Evolutionary conservation across 176 grass and related monocot genomes (phyloP).

Genomic region (Bromus sterilis): DNA sequence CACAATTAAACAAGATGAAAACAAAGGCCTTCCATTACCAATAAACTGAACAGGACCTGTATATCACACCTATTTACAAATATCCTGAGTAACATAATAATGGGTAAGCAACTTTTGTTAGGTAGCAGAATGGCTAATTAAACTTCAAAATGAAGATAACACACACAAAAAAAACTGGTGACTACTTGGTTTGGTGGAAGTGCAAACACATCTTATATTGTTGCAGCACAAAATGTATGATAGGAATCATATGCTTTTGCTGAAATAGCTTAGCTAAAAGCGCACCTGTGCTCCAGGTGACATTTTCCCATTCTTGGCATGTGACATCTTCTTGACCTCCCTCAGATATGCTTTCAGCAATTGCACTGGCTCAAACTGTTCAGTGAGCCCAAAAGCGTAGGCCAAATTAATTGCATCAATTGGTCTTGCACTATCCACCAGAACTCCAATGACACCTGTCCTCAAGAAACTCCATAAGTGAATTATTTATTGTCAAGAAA

Average conservation of each 20-base stretch:
- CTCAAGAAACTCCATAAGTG: slow-evolving; percentile 1
- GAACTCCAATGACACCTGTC: slow-evolving; percentile 71
- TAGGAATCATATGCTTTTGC: background rate
- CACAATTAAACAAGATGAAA: background rate
- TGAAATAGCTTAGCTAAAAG: slow-evolving; percentile 5
- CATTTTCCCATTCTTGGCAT: slow-evolving; percentile 59
- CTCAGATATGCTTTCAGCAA: slow-evolving; percentile 80
- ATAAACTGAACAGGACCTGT: background rate
- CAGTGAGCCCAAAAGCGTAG: slow-evolving; percentile 68
- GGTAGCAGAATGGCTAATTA: background rate
- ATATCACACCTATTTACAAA: background rate
- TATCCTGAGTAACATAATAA: background rate
- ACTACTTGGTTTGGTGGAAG: background rate
- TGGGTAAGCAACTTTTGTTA: background rate
- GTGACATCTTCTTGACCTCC: slow-evolving; percentile 54
- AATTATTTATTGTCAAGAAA: slow-evolving; percentile 11
- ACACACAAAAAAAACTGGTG: background rate
- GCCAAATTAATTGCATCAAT: slow-evolving; percentile 85
- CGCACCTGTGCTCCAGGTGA: slow-evolving; percentile 68
- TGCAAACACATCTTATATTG: background rate
- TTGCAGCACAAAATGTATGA: background rate
- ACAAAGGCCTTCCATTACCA: background rate
- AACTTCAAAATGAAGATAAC: background rate
- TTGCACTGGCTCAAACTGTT: slow-evolving; percentile 65
- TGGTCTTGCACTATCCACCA: slow-evolving; percentile 64